Percentiles rank a stretch among this genome's conserved stretches.
Evolutionary conservation across 2,329 filamentous ascomycete genomes (phyloP).

Genomic region (Sarocladium brachiariae): DNA sequence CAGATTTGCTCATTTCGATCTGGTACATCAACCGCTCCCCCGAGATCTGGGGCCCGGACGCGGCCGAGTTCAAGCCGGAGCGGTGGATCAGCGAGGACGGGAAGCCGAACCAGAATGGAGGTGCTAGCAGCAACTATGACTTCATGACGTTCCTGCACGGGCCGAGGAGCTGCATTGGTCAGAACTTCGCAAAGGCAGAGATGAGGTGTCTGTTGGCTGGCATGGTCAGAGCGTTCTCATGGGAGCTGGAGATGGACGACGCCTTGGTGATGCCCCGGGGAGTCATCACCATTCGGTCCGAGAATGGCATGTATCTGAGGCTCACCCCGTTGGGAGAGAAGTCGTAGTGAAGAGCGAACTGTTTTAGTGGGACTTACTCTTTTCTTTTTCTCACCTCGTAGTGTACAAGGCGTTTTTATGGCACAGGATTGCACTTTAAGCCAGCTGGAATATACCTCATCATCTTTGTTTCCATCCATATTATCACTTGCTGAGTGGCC

Average conservation of each 20-base stretch:
- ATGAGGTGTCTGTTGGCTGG: conserved; percentile 66
- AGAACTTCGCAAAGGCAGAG: conserved; percentile 62
- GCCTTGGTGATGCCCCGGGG: conserved; percentile 52
- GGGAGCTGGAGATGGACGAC: conserved; percentile 50
- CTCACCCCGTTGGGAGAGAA: conserved; percentile 21
- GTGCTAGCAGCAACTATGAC: conserved; percentile 61
- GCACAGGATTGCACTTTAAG: no score
- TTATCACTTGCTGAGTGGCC: no score
- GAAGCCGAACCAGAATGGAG: conserved; percentile 55
- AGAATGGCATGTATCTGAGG: conserved; percentile 56
- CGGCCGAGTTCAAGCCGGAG: conserved; percentile 61
- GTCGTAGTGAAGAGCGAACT: background rate
- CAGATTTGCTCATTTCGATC: conserved; percentile 50
- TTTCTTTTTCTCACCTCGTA: no score
- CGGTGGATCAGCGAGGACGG: conserved; percentile 51
- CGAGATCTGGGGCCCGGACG: conserved; percentile 61
- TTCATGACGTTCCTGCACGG: conserved; percentile 71
- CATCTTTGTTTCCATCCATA: no score
- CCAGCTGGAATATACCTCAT: no score
- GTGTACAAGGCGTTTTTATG: no score
- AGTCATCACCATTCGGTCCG: conserved; percentile 60
- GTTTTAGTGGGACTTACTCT: no score
- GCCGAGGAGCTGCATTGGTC: conserved; percentile 22
- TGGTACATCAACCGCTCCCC: conserved; percentile 57
- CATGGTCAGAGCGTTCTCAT: conserved; percentile 58